These are phyloP conservation scores for Globisporangium viniferum DNA, from an alignment of 352 stramenopile genomes.

Conservation along the genomic window DNA sequence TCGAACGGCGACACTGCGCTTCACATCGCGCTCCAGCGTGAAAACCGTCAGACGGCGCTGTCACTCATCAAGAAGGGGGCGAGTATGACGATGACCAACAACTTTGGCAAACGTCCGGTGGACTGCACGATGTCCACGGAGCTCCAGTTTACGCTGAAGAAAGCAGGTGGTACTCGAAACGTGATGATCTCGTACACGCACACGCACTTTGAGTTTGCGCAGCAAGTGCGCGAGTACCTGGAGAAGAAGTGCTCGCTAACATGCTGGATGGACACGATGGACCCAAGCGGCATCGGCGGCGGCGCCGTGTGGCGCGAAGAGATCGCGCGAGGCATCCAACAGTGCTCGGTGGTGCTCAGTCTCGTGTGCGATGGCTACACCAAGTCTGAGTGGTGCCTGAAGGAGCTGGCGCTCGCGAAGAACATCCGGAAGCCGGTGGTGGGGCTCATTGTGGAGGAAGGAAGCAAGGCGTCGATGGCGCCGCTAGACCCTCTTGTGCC, in stretches of 20 bases:
- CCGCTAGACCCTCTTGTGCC: slow-evolving; percentile 36
- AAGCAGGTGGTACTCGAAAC: slow-evolving; percentile 64
- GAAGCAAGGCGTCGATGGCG: slow-evolving; percentile 32
- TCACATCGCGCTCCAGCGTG: slow-evolving; percentile 65
- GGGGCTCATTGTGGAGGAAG: slow-evolving; percentile 51
- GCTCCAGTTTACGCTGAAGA: slow-evolving; percentile 74
- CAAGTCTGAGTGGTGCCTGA: slow-evolving; percentile 78
- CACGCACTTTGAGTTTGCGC: slow-evolving; percentile 59
- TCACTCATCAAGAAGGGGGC: slow-evolving; percentile 69
- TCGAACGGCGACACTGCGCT: slow-evolving; percentile 61
- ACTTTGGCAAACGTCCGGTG: slow-evolving; percentile 56
- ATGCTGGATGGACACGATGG: slow-evolving; percentile 85
- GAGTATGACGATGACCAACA: slow-evolving; percentile 69
- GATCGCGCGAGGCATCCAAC: slow-evolving; percentile 72
- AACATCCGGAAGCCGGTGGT: slow-evolving; percentile 61
- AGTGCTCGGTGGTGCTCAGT: slow-evolving; percentile 69
- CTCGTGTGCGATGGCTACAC: slow-evolving; percentile 72
- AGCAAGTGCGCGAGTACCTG: slow-evolving; percentile 57
- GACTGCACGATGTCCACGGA: slow-evolving; percentile 80
- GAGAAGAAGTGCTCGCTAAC: slow-evolving; percentile 58
- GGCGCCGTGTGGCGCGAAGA: slow-evolving; percentile 79
- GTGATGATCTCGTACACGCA: slow-evolving; percentile 86
- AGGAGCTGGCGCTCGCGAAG: slow-evolving; percentile 77
- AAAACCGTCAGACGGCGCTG: slow-evolving; percentile 65
- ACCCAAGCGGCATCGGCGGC: slow-evolving; percentile 71